Evolutionary conservation across 345 rosid species (phyloP).

Genomic region (Dipteronia dyeriana): DNA sequence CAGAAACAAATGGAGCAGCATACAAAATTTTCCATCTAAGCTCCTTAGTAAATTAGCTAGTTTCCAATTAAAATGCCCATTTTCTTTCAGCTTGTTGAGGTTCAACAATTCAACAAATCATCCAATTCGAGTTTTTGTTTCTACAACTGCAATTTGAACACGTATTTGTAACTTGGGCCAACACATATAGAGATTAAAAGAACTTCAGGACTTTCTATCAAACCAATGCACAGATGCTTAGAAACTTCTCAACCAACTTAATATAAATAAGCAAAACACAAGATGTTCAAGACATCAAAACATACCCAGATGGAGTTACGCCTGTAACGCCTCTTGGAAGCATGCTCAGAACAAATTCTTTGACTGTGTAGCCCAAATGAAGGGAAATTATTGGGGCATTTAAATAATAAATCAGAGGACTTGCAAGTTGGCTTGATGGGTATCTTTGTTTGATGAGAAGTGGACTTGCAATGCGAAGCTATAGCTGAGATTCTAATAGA

Average conservation of each 20-base stretch:
- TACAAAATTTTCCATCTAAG: neutral
- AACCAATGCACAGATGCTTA: neutral
- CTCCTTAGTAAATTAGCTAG: conserved; percentile 4
- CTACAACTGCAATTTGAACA: too few relatives aligned
- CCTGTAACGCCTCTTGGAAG: conserved; percentile 18
- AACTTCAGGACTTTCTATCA: neutral
- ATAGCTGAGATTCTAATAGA: conserved; percentile 34
- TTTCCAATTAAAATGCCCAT: neutral
- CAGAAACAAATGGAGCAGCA: neutral
- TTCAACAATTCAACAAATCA: neutral
- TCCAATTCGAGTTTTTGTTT: neutral
- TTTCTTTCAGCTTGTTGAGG: conserved; percentile 5
- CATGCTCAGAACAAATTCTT: conserved; percentile 27
- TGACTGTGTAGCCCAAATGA: conserved; percentile 26
- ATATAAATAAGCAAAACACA: neutral
- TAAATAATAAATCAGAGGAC: conserved; percentile 16
- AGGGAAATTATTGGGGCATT: conserved; percentile 24
- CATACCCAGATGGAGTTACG: conserved; percentile 46
- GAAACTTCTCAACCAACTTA: neutral
- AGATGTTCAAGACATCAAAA: too few relatives aligned
- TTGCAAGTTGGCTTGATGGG: conserved; percentile 19
- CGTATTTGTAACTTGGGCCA: too few relatives aligned
- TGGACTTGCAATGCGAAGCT: conserved; percentile 22
- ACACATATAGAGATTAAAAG: too few relatives aligned
- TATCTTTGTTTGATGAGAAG: conserved; percentile 19